Evolutionary conservation across 345 rosid genomes (phyloP).

Genomic region (Euphorbia lathyris): DNA sequence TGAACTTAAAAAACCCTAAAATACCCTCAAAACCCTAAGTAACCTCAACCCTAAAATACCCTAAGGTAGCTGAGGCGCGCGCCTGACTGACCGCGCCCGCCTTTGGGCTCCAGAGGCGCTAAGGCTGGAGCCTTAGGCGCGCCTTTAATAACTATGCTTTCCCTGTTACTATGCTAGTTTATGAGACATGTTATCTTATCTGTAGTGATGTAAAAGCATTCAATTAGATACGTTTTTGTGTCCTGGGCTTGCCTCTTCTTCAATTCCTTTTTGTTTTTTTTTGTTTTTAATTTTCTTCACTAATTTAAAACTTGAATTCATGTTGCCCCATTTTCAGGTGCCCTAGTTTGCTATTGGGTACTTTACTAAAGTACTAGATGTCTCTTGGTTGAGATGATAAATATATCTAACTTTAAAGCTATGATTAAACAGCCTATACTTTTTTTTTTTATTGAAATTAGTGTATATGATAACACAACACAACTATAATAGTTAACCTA

Average conservation of each 20-base stretch:
- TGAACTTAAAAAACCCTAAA: too few species aligned
- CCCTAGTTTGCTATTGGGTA: not conserved
- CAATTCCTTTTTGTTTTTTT: too few species aligned
- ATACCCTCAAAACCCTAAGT: too few species aligned
- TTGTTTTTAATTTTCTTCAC: not conserved
- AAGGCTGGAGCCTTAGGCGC: too few species aligned
- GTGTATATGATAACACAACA: not conserved
- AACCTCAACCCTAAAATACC: too few species aligned
- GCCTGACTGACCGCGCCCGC: too few species aligned
- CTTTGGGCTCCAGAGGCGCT: too few species aligned
- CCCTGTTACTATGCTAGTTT: not conserved
- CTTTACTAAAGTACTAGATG: not conserved
- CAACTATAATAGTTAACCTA: not conserved
- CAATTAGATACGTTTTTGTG: not conserved
- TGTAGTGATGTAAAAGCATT: not conserved
- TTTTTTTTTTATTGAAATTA: not conserved
- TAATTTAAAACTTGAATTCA: not conserved
- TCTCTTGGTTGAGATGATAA: not conserved
- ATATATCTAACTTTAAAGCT: not conserved
- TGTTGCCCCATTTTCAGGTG: not conserved
- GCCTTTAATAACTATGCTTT: too few species aligned
- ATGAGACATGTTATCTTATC: not conserved
- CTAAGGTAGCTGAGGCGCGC: too few species aligned
- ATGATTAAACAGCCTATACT: not conserved
- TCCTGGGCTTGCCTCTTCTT: not conserved